Evolutionary conservation across 306 rosid species (phyloP).

Genomic region (Prunus mongolica): DNA sequence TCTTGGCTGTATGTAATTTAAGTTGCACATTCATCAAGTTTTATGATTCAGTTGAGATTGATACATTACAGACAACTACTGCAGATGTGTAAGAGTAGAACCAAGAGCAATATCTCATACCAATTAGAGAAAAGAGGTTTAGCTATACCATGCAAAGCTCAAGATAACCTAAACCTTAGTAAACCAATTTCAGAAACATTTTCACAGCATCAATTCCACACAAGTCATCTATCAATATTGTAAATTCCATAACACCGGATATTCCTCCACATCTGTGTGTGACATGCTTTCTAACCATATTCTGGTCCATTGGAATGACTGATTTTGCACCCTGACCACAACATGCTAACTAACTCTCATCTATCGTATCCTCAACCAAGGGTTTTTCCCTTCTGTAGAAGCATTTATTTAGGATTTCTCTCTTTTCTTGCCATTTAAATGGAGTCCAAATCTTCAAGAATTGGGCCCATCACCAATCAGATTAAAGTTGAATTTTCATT

Average conservation of each 20-base stretch:
- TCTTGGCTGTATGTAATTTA: not conserved
- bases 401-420: not conserved
- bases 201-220: not conserved
- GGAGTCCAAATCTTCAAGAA: not conserved
- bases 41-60: not conserved
- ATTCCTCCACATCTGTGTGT: not conserved
- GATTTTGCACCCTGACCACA: constrained; percentile 4
- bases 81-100: not conserved
- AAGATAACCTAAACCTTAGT: not conserved
- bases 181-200: not conserved
- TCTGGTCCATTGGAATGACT: not conserved
- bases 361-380: not conserved
- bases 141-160: not conserved
- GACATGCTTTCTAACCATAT: not conserved
- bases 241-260: not conserved
- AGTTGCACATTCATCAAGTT: not conserved
- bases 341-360: not conserved
- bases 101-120: not conserved
- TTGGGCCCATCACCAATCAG: not conserved
- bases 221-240: not conserved
- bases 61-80: not conserved
- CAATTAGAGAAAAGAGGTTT: not conserved
- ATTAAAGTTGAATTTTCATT: not conserved
- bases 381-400: not conserved
- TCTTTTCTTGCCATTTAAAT: not conserved